Conservation (phyloP, 1,284 basidiomycete species). For the Cutaneotrichosporon sp. region DNA sequence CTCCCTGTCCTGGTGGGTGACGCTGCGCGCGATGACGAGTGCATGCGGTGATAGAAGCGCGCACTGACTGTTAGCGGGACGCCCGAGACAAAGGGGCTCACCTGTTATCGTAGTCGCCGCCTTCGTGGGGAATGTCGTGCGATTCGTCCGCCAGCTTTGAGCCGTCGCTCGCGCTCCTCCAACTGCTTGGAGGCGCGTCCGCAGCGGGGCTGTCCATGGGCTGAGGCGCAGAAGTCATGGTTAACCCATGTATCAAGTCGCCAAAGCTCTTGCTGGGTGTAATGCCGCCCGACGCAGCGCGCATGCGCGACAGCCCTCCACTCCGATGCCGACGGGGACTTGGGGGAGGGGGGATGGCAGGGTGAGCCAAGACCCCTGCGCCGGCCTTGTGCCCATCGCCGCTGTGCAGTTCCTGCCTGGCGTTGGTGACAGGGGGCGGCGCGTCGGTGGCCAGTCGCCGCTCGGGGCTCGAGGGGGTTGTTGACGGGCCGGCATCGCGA, state of each 20-base stretch:
- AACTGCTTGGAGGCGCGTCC: background rate
- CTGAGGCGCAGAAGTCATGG: slow-evolving; percentile 13
- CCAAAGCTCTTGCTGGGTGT: slow-evolving; percentile 41
- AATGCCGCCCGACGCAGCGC: slow-evolving; percentile 37
- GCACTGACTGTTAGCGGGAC: slow-evolving; percentile 34
- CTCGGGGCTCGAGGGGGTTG: background rate
- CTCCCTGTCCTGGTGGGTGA: slow-evolving; percentile 40
- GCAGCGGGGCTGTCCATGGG: background rate
- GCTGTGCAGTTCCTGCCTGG: slow-evolving; percentile 4
- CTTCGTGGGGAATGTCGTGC: slow-evolving; percentile 1
- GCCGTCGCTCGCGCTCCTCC: slow-evolving; percentile 3
- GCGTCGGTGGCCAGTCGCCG: background rate
- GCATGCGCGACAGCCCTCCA: slow-evolving; percentile 37
- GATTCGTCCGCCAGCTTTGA: slow-evolving; percentile 6
- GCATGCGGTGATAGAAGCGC: slow-evolving; percentile 49
- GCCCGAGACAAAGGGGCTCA: slow-evolving; percentile 19
- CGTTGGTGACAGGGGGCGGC: slow-evolving; percentile 1
- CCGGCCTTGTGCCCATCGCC: slow-evolving; percentile 7
- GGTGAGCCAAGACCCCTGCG: slow-evolving; percentile 3
- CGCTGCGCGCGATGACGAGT: slow-evolving; percentile 33
- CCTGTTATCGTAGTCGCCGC: slow-evolving; percentile 47
- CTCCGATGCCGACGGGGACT: slow-evolving; percentile 45
- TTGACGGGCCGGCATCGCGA: background rate
- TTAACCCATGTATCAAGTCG: slow-evolving; percentile 30
- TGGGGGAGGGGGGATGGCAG: slow-evolving; percentile 42